Base-by-base conservation (phyloP, 2,329 filamentous ascomycete species). In the Neocatenulostroma microsporum region DNA sequence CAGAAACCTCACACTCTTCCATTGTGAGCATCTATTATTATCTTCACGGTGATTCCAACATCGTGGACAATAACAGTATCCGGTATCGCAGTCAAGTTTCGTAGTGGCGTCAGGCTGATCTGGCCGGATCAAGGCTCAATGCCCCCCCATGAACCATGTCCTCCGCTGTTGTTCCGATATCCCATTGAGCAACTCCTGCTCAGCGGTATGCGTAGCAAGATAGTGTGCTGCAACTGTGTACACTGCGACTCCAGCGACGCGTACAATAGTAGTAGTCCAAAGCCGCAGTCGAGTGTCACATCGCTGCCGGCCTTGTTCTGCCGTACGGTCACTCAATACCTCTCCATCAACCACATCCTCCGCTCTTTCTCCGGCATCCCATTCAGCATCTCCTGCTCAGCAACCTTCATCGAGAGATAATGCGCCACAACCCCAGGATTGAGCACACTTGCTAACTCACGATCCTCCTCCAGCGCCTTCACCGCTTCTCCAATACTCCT, bases 311-410 rank as follows among this genome's bases (percentile, higher is more conserved):
- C n/a, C n/a, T n/a, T n/a, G n/a, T n/a, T n/a, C n/a, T n/a, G n/a
- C n/a, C n/a, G n/a, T n/a, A n/a, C n/a, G n/a, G n/a, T n/a, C n/a
- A n/a, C n/a, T 50, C 46, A 82, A 51, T 84, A 85, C 45, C 80
- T 63, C 52, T 82, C 77, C 44, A 83, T 69, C 37, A 84, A 58
- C 74, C 79, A 85, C 11, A 63, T 56, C 45, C 68, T 66, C 34
- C 69, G 66, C 41, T 71, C 60, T 3, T 62, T 56, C 4, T 63
- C 60, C 0, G 47, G 49, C 70, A 84, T 74, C 2, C 53, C 51
- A 8, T 55, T 58, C 40, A 78, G 49, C 48, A 76, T 60, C 14
- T 61, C 60, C 44, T 69, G 55, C 61, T 85, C 80, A 2, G 62
- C 68, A 41, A 63, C 63, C 63, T 84, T 84, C 44, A 81, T 64